Conservation (phyloP, 1,284 basidiomycete species). For the Xanthoconium separans region DNA sequence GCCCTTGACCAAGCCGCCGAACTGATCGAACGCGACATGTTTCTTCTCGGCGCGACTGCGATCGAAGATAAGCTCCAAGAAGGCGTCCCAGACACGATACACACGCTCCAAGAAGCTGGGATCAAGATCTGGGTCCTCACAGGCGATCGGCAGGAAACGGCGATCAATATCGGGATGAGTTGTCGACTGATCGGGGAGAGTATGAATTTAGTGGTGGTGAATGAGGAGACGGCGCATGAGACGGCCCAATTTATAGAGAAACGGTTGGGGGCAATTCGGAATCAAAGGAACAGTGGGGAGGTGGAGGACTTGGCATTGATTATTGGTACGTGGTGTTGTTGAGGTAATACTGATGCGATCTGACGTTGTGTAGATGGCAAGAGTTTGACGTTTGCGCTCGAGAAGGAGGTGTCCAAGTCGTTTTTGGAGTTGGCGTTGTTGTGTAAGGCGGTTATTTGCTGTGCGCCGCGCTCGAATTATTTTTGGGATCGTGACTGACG, state of each 20-base stretch:
- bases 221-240: constrained; percentile 83
- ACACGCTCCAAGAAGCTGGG: constrained; percentile 95
- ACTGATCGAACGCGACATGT: constrained; percentile 92
- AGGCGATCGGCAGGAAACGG: constrained; percentile 97
- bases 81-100: constrained; percentile 97
- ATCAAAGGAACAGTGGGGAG: constrained; percentile 87
- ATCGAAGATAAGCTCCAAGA: constrained; percentile 99
- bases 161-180: constrained; percentile 98
- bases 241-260: constrained; percentile 89
- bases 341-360: too few species aligned
- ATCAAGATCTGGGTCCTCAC: constrained; percentile 99
- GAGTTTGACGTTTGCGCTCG: constrained; percentile 88
- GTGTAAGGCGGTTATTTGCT: constrained; percentile 98
- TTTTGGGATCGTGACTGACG: neutral
- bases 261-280: constrained; percentile 89
- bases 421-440: constrained; percentile 97
- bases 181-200: constrained; percentile 96
- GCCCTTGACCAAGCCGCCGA: constrained; percentile 95
- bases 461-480: constrained; percentile 40
- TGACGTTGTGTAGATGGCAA: constrained; percentile 73
- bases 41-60: constrained; percentile 93
- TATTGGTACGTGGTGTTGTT: constrained; percentile 60
- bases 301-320: constrained; percentile 93
- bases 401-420: constrained; percentile 85
- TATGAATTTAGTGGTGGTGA: constrained; percentile 97